Base-by-base conservation (phyloP, 202 grass and related monocot genomes). In the Saccharum hybrid region DNA sequence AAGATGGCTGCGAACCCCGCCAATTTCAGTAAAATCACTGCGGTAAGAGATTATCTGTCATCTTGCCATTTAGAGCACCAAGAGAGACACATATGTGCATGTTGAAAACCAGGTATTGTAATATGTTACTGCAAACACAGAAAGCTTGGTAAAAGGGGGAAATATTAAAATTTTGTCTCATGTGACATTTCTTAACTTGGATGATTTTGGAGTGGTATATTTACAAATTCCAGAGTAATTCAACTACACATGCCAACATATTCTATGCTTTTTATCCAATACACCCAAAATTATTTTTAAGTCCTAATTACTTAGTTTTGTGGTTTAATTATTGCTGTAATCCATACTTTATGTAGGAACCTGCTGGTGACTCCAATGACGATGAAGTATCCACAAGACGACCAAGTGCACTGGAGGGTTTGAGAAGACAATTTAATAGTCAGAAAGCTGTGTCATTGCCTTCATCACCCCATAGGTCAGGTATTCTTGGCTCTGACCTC, bases 391-490 rank as follows among this genome's bases (percentile, higher is more conserved):
- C 79, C 70, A 75, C 68, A 66, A 85, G 79, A 69, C 63, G 46
- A 71, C 75, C 79, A 52, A 72, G 71, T 78, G 82, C 79, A 63
- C 82, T 75, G 63, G 86, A 91, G 76, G 59, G 89, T 76, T 81
- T 84, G 63, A 91, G 87, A 88, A 90, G 89, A 71, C 88, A 93
- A 36, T 82, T 86, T 88, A 86, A 77, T 83, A 84, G 69, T 87
- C 93, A 95, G 57, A 98, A 80, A 88, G 91, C 96, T 42, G 83
- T 95, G 68, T 98, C 96, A 71, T 85, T 98, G 74, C 96, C 96
- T 83, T 95, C 92, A 42, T 98, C 93, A 14, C 96, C 93, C 41
- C 87, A 94, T 91, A 86, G 89, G 86, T 98, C 93, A 78, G 68
- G 66, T 22, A 82, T 76, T 38, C 74, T 82, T 77, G 85, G 74